Percentiles rank a stretch among this genome's conserved stretches.
Conservation (phyloP, 2,329 filamentous ascomycete genomes). For the Tolypocladium inflatum region DNA sequence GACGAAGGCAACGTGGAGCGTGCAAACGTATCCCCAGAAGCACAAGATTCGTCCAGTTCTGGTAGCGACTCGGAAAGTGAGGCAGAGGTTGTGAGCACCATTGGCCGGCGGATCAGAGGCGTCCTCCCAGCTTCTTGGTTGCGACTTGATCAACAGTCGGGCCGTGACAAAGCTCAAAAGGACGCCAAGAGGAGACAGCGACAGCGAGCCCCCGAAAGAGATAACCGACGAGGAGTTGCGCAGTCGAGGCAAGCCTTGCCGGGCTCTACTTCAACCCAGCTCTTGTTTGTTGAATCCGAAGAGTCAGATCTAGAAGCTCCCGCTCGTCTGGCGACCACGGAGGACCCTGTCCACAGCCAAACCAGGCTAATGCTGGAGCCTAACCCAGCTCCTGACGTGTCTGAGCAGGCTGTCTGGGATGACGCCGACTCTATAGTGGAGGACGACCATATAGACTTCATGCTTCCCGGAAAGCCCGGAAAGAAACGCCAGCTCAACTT, state of each 20-base stretch:
- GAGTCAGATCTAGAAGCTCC: slow-evolving; percentile 34
- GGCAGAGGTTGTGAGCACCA: slow-evolving; percentile 28
- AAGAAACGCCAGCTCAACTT: slow-evolving; percentile 28
- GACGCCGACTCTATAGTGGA: slow-evolving; percentile 33
- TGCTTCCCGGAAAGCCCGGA: slow-evolving; percentile 32
- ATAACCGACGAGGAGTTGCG: slow-evolving; percentile 39
- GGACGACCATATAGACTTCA: slow-evolving; percentile 41
- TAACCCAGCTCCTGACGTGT: neutral
- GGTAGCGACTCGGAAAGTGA: slow-evolving; percentile 28
- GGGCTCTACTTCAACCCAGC: slow-evolving; percentile 15
- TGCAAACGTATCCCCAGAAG: neutral
- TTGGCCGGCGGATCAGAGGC: slow-evolving; percentile 42
- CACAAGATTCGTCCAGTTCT: slow-evolving; percentile 7
- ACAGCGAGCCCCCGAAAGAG: slow-evolving; percentile 26
- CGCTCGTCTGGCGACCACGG: slow-evolving; percentile 9
- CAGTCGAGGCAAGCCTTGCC: slow-evolving; percentile 28
- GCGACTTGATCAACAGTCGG: slow-evolving; percentile 43
- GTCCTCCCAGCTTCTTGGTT: slow-evolving; percentile 61
- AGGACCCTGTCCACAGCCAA: slow-evolving; percentile 16
- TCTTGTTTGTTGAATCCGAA: slow-evolving; percentile 35
- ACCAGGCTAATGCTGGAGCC: slow-evolving; percentile 13
- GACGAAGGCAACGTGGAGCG: slow-evolving; percentile 9
- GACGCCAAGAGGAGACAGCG: slow-evolving; percentile 15
- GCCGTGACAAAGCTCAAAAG: slow-evolving; percentile 19
- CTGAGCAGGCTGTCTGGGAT: slow-evolving; percentile 11